Conservation (phyloP, 495 filamentous ascomycete species). For the Penicillium ucsense region DNA sequence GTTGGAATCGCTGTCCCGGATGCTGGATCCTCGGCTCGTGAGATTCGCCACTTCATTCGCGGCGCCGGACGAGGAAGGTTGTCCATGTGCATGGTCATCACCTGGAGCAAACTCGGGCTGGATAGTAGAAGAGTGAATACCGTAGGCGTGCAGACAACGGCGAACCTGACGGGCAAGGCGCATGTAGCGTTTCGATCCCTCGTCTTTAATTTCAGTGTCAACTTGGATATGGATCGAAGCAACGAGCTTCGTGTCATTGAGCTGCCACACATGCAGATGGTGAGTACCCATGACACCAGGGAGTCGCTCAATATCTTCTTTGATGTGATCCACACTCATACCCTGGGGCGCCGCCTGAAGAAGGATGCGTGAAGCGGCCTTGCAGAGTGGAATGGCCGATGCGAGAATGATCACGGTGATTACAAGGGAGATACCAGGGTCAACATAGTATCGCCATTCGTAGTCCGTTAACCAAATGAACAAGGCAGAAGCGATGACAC, state of each 20-base stretch:
- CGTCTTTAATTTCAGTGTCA: conserved; percentile 60
- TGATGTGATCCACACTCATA: conserved; percentile 81
- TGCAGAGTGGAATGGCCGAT: conserved; percentile 85
- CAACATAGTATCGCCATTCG: conserved; percentile 65
- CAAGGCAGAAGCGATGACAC: conserved; percentile 87
- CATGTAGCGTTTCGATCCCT: conserved; percentile 78
- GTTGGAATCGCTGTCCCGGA: conserved; percentile 42
- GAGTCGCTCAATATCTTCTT: conserved; percentile 76
- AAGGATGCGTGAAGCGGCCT: conserved; percentile 86
- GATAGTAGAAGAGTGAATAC: conserved; percentile 96
- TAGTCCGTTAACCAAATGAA: conserved; percentile 81
- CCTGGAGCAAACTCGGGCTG: conserved; percentile 80
- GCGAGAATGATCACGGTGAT: conserved; percentile 91
- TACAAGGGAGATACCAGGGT: conserved; percentile 88
- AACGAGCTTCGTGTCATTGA: conserved; percentile 86
- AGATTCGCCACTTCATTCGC: conserved; percentile 19
- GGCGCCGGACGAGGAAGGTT: conserved; percentile 15
- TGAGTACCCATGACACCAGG: conserved; percentile 82
- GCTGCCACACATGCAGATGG: conserved; percentile 95
- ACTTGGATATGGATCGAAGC: conserved; percentile 90
- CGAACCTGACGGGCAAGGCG: conserved; percentile 67
- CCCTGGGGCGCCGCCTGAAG: conserved; percentile 86
- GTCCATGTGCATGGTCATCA: too few relatives aligned
- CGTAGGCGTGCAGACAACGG: conserved; percentile 84
- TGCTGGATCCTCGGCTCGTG: conserved; percentile 39